A percentile compares a stretch with the other conserved stretches of the same genome.
These are phyloP conservation scores for Sordariomycetes sp. DNA, from an alignment of 2,329 filamentous ascomycete species.

Conservation along the genomic window DNA sequence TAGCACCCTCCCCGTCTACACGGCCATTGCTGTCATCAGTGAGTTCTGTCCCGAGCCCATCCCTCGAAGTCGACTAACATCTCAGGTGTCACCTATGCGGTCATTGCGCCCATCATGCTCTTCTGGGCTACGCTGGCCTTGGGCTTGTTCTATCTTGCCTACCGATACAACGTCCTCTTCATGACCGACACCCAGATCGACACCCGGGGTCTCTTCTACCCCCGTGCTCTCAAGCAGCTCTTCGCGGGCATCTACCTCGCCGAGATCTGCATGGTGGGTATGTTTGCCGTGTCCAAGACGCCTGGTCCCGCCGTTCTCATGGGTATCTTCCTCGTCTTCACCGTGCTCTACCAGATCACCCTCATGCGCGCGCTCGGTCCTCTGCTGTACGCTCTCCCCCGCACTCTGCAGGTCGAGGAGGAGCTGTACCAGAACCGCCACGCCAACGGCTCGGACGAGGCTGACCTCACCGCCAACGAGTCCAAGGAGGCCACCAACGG, in stretches of 20 bases:
- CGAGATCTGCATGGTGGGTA: slow-evolving; percentile 69
- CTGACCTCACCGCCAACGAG: slow-evolving; percentile 6
- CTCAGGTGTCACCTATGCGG: slow-evolving; percentile 63
- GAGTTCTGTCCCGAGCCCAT: slow-evolving; percentile 9
- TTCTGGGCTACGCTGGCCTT: slow-evolving; percentile 73
- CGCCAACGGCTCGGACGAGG: neutral
- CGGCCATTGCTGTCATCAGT: slow-evolving; percentile 65
- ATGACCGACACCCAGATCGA: slow-evolving; percentile 73
- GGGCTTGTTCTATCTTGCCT: slow-evolving; percentile 72
- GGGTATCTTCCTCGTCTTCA: slow-evolving; percentile 66
- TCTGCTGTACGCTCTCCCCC: slow-evolving; percentile 63
- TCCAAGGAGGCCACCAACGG: slow-evolving; percentile 8
- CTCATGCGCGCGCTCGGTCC: slow-evolving; percentile 62
- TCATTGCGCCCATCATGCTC: slow-evolving; percentile 75
- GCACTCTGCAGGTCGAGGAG: slow-evolving; percentile 40
- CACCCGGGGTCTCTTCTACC: slow-evolving; percentile 81
- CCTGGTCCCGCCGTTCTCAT: slow-evolving; percentile 67
- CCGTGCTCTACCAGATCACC: slow-evolving; percentile 66
- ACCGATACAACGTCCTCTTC: slow-evolving; percentile 80
- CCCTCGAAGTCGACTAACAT: slow-evolving; percentile 9
- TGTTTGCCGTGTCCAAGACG: slow-evolving; percentile 63
- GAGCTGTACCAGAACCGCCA: slow-evolving; percentile 22
- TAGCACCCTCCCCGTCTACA: slow-evolving; percentile 65
- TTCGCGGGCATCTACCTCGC: slow-evolving; percentile 74
- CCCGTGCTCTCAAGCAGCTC: slow-evolving; percentile 79